phyloP scores from a whole-genome alignment of 371 early-diverging fungal species.

The Dichotomocladium elegans region DNA sequence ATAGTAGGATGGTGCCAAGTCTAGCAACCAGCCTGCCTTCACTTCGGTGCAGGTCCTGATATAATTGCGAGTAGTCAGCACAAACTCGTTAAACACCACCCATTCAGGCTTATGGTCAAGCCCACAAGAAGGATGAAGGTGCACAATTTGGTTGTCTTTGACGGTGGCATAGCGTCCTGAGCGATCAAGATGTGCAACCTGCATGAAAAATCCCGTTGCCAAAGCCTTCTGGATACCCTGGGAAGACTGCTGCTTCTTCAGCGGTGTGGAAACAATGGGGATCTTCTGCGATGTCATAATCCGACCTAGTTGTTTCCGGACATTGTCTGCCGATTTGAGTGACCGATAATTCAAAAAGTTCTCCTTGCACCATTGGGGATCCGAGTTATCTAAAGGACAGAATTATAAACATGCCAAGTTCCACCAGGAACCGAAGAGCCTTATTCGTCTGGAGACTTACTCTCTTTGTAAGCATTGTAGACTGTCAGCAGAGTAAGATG shows the following conservation, averaged over 20 bases:
- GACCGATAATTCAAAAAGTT: slow-evolving; percentile 88
- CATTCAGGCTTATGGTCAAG: slow-evolving; percentile 91
- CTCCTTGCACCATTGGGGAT: slow-evolving; percentile 87
- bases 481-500: slow-evolving; percentile 93
- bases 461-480: slow-evolving; percentile 84
- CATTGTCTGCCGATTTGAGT: slow-evolving; percentile 89
- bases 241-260: slow-evolving; percentile 75
- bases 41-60: slow-evolving; percentile 93
- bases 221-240: slow-evolving; percentile 85
- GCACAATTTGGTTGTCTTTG: slow-evolving; percentile 96
- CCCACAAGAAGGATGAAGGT: slow-evolving; percentile 90
- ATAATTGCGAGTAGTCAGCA: slow-evolving; percentile 92
- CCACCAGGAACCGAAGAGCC: no score
- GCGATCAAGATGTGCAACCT: slow-evolving; percentile 90
- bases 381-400: slow-evolving; percentile 22
- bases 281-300: slow-evolving; percentile 78
- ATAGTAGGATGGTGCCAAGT: slow-evolving; percentile 81
- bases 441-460: slow-evolving; percentile 14
- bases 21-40: slow-evolving; percentile 89
- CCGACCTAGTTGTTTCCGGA: slow-evolving; percentile 84
- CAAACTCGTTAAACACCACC: slow-evolving; percentile 98
- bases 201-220: slow-evolving; percentile 94
- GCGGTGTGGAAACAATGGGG: slow-evolving; percentile 68
- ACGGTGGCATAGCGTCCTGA: slow-evolving; percentile 89
- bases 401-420: background rate